Evolutionary conservation across 306 rosid species (phyloP).

Genomic region (Corylus americana): DNA sequence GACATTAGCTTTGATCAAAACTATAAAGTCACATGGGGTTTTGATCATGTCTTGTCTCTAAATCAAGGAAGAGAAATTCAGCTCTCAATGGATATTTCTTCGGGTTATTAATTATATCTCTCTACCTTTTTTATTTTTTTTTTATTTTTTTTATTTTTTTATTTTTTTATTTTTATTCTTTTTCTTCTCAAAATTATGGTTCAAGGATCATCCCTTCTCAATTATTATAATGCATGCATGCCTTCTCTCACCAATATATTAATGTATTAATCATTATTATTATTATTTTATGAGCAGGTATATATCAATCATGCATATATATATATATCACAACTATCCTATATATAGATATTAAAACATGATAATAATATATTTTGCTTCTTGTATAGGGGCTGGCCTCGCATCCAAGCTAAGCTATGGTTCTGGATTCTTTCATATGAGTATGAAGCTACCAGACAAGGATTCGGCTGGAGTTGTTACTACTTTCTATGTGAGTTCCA

Average conservation of each 20-base stretch:
- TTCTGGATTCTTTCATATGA: conserved; percentile 50
- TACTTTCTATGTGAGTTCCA: conserved; percentile 41
- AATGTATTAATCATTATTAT: too few species aligned
- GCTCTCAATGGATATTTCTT: conserved; percentile 49
- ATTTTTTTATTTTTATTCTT: too few species aligned
- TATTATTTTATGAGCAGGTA: too few species aligned
- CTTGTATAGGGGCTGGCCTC: conserved; percentile 52
- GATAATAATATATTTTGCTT: background rate
- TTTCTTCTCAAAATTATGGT: too few species aligned
- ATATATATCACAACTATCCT: background rate
- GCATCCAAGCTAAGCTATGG: conserved; percentile 48
- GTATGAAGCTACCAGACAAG: conserved; percentile 49
- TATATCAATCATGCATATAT: background rate
- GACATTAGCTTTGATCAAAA: conserved; percentile 39
- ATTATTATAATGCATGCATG: too few species aligned
- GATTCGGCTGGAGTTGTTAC: conserved; percentile 58
- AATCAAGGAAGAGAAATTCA: conserved; percentile 45
- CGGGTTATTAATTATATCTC: conserved; percentile 33
- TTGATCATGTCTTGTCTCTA: conserved; percentile 28
- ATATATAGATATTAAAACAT: too few species aligned
- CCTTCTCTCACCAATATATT: background rate
- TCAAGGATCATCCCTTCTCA: background rate
- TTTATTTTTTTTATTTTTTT: too few species aligned
- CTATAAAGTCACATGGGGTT: conserved; percentile 50
- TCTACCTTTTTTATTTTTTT: background rate